Percentiles rank a stretch among this genome's conserved stretches.
Evolutionary conservation across 495 filamentous ascomycete genomes (phyloP).

Genomic region (Chaetomidium leptoderma): DNA sequence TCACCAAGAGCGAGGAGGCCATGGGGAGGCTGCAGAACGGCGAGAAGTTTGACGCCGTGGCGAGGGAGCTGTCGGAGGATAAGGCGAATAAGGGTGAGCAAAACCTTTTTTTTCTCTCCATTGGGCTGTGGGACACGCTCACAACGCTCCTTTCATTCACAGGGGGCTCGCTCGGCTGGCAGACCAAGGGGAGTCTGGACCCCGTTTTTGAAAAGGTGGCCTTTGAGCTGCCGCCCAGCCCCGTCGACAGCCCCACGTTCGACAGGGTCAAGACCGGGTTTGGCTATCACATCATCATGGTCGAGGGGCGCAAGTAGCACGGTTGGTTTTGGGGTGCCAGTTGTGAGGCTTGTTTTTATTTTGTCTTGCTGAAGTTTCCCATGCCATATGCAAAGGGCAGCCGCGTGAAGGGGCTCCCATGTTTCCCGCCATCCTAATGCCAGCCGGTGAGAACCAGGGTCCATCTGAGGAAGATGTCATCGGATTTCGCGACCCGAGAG

Average conservation of each 20-base stretch:
- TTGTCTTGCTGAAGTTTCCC: constrained; percentile 32
- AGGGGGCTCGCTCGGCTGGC: constrained; percentile 84
- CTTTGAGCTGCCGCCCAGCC: constrained; percentile 71
- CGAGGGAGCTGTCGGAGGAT: constrained; percentile 79
- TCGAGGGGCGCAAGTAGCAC: constrained; percentile 44
- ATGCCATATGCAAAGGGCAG: constrained; percentile 36
- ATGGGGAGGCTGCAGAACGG: constrained; percentile 71
- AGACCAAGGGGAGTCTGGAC: constrained; percentile 67
- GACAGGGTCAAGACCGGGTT: constrained; percentile 76
- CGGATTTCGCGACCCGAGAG: constrained; percentile 16
- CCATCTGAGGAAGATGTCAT: constrained; percentile 24
- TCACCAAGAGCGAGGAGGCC: constrained; percentile 83
- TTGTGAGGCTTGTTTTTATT: constrained; percentile 11
- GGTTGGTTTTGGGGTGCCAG: constrained; percentile 13
- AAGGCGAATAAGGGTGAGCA: constrained; percentile 72
- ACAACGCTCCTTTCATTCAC: constrained; percentile 25
- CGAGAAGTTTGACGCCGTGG: constrained; percentile 84
- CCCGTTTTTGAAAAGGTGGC: constrained; percentile 76
- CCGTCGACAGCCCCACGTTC: constrained; percentile 69
- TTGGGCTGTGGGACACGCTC: constrained; percentile 14
- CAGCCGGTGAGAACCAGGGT: constrained; percentile 36
- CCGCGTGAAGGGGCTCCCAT: constrained; percentile 26
- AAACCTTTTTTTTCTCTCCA: background rate
- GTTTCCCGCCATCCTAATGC: constrained; percentile 28
- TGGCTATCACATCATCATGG: constrained; percentile 95